A percentile compares a stretch with the other conserved stretches of the same genome.
These are phyloP conservation scores for Pestalotiopsis fici DNA, from an alignment of 2,329 filamentous ascomycete species.

Conservation along the genomic window DNA sequence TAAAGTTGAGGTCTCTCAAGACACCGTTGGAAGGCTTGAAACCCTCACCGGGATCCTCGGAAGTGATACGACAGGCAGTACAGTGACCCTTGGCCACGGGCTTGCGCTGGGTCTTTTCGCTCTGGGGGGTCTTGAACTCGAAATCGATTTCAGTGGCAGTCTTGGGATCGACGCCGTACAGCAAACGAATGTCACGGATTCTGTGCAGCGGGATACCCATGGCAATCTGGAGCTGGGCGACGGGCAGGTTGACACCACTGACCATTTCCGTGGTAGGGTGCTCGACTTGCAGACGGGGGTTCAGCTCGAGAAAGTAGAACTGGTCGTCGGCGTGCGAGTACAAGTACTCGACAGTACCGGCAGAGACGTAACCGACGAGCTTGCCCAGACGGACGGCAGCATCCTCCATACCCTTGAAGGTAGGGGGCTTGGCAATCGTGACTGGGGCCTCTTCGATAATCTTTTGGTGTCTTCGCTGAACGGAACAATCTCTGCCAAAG, in stretches of 20 bases:
- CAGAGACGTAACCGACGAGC: slow-evolving; percentile 96
- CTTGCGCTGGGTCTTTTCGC: slow-evolving; percentile 80
- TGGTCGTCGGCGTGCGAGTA: slow-evolving; percentile 98
- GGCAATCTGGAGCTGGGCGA: slow-evolving; percentile 96
- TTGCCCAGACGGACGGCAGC: slow-evolving; percentile 91
- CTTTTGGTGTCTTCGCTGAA: slow-evolving; percentile 98
- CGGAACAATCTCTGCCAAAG: slow-evolving; percentile 97
- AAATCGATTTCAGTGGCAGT: slow-evolving; percentile 89
- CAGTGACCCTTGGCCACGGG: slow-evolving; percentile 95
- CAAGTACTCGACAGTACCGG: slow-evolving; percentile 97
- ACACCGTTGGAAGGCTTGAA: slow-evolving; percentile 99
- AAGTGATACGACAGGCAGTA: slow-evolving; percentile 98
- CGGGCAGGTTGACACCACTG: slow-evolving; percentile 93
- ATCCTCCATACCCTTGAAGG: slow-evolving; percentile 95
- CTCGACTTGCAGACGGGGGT: slow-evolving; percentile 98
- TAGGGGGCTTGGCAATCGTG: slow-evolving; percentile 85
- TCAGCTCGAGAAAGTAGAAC: slow-evolving; percentile 99
- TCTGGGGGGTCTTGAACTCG: slow-evolving; percentile 86
- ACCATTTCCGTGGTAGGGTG: slow-evolving; percentile 99
- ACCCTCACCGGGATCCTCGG: slow-evolving; percentile 96
- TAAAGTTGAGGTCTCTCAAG: slow-evolving; percentile 98
- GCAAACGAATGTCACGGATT: slow-evolving; percentile 91
- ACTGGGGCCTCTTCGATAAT: slow-evolving; percentile 99
- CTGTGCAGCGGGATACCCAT: slow-evolving; percentile 97
- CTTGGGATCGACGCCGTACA: slow-evolving; percentile 94